A percentile compares a stretch with the other conserved stretches of the same genome.
Conservation (phyloP, 73 alveolate genomes). For the Uronychia setigera region DNA sequence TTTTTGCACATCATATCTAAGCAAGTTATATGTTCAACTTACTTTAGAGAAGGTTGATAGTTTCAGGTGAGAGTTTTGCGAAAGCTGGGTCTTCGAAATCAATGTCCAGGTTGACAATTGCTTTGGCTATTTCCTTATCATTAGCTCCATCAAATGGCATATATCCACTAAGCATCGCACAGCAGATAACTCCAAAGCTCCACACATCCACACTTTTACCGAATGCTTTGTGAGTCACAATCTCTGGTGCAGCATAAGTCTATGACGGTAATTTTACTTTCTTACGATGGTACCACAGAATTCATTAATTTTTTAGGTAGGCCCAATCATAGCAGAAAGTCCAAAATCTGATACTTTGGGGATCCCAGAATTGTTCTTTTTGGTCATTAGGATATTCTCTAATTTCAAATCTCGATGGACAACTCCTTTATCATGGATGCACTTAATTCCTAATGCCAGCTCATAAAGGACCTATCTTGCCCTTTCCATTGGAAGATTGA, state of each 20-base stretch:
- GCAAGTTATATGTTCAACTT: not conserved
- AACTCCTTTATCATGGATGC: constrained; percentile 18
- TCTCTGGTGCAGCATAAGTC: constrained; percentile 96
- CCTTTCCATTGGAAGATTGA: not conserved
- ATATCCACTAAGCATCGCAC: constrained; percentile 64
- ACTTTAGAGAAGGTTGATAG: not conserved
- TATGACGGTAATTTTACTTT: too few species aligned
- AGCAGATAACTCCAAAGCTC: constrained; percentile 69
- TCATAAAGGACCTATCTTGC: not conserved
- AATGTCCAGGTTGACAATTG: not conserved
- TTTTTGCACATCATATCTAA: not conserved
- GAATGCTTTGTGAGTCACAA: constrained; percentile 77
- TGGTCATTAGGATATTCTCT: constrained; percentile 11
- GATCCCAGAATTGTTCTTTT: constrained; percentile 74
- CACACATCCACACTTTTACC: constrained; percentile 91
- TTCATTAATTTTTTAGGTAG: constrained; percentile 15
- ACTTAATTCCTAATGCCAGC: constrained; percentile 8
- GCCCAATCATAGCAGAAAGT: constrained; percentile 44
- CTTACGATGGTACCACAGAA: constrained; percentile 1
- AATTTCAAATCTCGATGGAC: constrained; percentile 10
- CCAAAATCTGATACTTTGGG: constrained; percentile 94
- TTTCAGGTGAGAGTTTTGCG: not conserved
- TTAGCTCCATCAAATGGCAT: not conserved
- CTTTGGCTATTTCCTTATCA: not conserved
- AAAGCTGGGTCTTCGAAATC: not conserved